Evolutionary conservation across 345 rosid species (phyloP).

Genomic region (Theobroma cacao): DNA sequence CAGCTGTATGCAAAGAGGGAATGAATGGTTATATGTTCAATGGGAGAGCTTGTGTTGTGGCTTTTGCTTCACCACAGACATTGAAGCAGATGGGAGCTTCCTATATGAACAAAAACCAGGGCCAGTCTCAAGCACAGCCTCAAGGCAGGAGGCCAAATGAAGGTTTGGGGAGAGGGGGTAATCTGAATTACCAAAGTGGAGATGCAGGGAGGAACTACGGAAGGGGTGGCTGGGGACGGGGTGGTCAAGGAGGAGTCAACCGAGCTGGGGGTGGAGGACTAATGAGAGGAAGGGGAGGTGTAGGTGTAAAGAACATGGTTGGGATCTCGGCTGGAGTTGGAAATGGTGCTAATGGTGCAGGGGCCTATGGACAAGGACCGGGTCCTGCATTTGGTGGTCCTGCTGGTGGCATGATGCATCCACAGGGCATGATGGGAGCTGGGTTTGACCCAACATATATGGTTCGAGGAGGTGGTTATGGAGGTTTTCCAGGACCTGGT

Average conservation of each 20-base stretch:
- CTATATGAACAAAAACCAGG: constrained; percentile 60
- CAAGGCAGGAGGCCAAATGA: constrained; percentile 74
- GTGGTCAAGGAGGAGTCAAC: constrained; percentile 57
- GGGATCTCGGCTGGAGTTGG: constrained; percentile 40
- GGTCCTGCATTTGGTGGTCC: constrained; percentile 73
- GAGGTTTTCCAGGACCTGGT: constrained; percentile 71
- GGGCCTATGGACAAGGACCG: constrained; percentile 69
- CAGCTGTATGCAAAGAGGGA: constrained; percentile 78
- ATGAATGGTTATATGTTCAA: constrained; percentile 71
- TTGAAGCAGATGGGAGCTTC: constrained; percentile 81
- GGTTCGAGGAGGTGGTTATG: constrained; percentile 79
- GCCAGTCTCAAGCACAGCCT: constrained; percentile 62
- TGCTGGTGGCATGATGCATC: constrained; percentile 68
- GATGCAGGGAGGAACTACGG: constrained; percentile 73
- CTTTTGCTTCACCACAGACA: constrained; percentile 83
- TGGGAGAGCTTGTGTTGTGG: constrained; percentile 80
- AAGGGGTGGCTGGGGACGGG: constrained; percentile 76
- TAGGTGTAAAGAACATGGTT: constrained; percentile 58
- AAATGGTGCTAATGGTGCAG: constrained; percentile 40
- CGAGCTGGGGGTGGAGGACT: constrained; percentile 66
- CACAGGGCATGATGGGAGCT: constrained; percentile 73
- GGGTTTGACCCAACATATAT: constrained; percentile 80
- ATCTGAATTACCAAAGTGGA: constrained; percentile 63
- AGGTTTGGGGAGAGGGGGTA: constrained; percentile 64
- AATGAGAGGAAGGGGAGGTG: constrained; percentile 64